These are phyloP conservation scores for Bodo saltans DNA, from an alignment of 78 protist species.

Conservation along the genomic window DNA sequence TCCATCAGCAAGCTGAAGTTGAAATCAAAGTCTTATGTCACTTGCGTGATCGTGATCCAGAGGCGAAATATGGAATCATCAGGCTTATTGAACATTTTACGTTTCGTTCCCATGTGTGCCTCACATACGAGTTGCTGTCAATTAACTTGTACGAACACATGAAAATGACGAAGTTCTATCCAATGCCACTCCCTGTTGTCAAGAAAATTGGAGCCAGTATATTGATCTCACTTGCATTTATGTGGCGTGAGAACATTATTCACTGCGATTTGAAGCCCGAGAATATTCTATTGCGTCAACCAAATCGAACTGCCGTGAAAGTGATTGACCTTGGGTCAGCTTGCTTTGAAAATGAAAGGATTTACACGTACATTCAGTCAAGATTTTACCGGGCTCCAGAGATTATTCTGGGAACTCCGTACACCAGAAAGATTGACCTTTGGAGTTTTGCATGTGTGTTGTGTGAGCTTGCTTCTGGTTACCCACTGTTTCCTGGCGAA, in stretches of 20 bases:
- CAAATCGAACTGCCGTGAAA: not conserved
- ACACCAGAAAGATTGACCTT: constrained; percentile 60
- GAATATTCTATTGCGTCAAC: constrained; percentile 19
- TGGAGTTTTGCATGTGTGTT: constrained; percentile 43
- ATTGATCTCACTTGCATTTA: not conserved
- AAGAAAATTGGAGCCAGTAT: not conserved
- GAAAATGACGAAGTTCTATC: constrained; percentile 19
- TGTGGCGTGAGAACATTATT: constrained; percentile 17
- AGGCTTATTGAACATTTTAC: not conserved
- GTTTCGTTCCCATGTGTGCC: constrained; percentile 32
- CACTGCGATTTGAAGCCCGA: constrained; percentile 45
- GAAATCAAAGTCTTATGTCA: constrained; percentile 58
- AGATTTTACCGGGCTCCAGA: constrained; percentile 91
- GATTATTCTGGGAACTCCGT: constrained; percentile 75
- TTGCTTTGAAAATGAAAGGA: constrained; percentile 54
- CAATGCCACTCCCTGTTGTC: not conserved
- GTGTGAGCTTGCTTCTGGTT: constrained; percentile 71
- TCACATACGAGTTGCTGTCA: constrained; percentile 17
- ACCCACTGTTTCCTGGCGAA: constrained; percentile 84
- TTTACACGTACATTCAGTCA: constrained; percentile 83
- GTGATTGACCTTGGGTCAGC: constrained; percentile 84
- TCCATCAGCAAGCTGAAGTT: constrained; percentile 55
- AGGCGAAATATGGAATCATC: not conserved
- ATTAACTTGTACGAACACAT: constrained; percentile 35
- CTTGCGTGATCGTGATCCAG: not conserved